A percentile compares a stretch with the other conserved stretches of the same genome.
phyloP scores from a whole-genome alignment of 2,329 filamentous ascomycete species.

The Sclerotinia subarctica region DNA sequence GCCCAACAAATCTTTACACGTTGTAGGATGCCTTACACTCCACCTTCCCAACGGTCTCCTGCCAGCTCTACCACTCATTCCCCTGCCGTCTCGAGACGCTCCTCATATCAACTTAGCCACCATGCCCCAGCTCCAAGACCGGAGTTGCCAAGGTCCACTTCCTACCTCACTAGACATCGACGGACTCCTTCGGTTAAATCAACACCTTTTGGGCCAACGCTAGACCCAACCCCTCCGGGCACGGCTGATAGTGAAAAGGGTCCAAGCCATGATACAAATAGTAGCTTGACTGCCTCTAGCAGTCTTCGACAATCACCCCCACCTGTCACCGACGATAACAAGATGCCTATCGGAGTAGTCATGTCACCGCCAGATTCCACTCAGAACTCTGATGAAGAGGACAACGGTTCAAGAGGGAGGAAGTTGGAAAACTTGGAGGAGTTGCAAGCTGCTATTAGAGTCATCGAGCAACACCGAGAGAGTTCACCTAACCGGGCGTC shows the following conservation, averaged over 20 bases:
- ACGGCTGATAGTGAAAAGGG: conserved; percentile 34
- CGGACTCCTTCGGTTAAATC: conserved; percentile 51
- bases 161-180: conserved; percentile 62
- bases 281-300: conserved; percentile 43
- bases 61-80: conserved; percentile 56
- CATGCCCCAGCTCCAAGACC: conserved; percentile 44
- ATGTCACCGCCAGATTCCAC: conserved; percentile 89
- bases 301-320: conserved; percentile 80
- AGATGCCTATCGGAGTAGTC: conserved; percentile 79
- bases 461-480: conserved; percentile 65
- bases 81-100: conserved; percentile 55
- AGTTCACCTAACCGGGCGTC: conserved; percentile 49
- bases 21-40: conserved; percentile 79
- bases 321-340: conserved; percentile 66
- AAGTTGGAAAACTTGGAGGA: conserved; percentile 46
- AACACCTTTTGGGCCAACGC: conserved; percentile 35
- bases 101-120: conserved; percentile 51
- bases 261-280: conserved; percentile 30
- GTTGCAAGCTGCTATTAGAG: conserved; percentile 77
- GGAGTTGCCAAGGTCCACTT: conserved; percentile 59
- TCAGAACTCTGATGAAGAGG: conserved; percentile 76
- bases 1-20: conserved; percentile 13
- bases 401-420: conserved; percentile 42
- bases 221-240: conserved; percentile 32
- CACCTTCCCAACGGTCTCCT: conserved; percentile 66